These are phyloP conservation scores for Coleophoma crateriformis DNA, from an alignment of 2,329 filamentous ascomycete genomes.

Conservation along the genomic window DNA sequence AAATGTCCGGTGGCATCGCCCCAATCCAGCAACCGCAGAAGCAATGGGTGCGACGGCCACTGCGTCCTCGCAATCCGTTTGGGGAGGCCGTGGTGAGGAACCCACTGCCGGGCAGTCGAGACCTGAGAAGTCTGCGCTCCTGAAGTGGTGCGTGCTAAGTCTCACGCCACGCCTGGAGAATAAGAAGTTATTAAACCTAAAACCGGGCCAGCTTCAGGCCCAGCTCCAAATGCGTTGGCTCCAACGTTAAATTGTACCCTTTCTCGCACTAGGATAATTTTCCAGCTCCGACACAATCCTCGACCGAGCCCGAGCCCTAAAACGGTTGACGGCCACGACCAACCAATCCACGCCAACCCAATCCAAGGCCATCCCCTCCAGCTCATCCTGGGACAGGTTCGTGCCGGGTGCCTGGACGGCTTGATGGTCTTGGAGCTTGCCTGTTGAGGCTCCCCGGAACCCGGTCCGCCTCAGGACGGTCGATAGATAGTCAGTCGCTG, in stretches of 20 bases:
- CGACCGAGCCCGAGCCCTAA: neutral
- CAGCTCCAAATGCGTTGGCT: too few species aligned
- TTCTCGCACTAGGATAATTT: too few species aligned
- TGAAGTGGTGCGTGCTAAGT: too few species aligned
- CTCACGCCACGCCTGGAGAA: too few species aligned
- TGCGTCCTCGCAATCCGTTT: neutral
- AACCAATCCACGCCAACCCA: neutral
- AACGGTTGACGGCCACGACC: neutral
- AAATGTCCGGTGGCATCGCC: neutral
- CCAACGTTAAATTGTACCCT: too few species aligned
- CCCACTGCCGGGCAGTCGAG: too few species aligned
- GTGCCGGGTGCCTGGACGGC: neutral
- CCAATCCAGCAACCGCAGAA: neutral
- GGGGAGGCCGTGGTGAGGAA: neutral
- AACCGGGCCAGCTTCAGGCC: too few species aligned
- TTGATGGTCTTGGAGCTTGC: neutral
- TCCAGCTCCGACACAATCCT: neutral
- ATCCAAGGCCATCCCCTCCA: neutral
- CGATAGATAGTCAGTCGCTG: neutral
- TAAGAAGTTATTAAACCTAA: too few species aligned
- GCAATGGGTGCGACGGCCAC: neutral
- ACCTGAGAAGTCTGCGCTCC: too few species aligned
- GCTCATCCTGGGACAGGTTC: too few species aligned
- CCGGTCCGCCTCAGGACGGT: neutral
- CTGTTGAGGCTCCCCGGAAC: neutral